Evolutionary conservation across 169 alveolate genomes (phyloP), one percentile per base, ranked within the genome.

Genomic region (Babesia gibsoni): DNA sequence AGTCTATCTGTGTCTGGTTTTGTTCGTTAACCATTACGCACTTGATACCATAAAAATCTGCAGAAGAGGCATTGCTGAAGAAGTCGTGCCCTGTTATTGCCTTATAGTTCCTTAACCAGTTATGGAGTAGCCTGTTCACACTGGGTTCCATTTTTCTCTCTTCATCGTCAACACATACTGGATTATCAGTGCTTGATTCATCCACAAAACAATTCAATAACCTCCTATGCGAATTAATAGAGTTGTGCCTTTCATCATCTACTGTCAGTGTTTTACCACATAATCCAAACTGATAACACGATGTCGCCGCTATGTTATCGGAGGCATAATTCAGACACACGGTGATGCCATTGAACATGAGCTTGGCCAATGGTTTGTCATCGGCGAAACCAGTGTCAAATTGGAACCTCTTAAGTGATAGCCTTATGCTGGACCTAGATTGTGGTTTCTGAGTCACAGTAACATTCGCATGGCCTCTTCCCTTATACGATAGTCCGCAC

Each of bases 271-370:
- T 53, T 52, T 78, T 66, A 20, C 82, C 73, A 18, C 78, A 64
- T 57, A 66, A 61, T 20, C 83, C 87, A 27, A 78, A 78, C 58
- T 78, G 87, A 61, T 67, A 78, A 35, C 79, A 66, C 46, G 81
- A 67, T 29, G 59, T 50, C 82, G 57, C 33, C 27, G 33, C 52
- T 0, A 67, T 61, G 37, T 27, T 58, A 25, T 78, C 73, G 7
- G 83, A 68, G 4, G 77, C 81, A 27, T 68, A 78, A 52, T 78
- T 72, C 0, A 78, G 83, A 32, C 87, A 78, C 6, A 67, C 70
- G 4, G 82, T 67, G 50, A 78, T 67, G 4, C 59, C 72, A 25
- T 65, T 39, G 45, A 78, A 67, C 4, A 36, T 23, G 20, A 78
- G 36, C 16, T 39, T 36, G 30, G 81, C 87, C 20, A 73, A 74